Conservation (phyloP, 257 asterid genomes). For the Solanum medicagineum region DNA sequence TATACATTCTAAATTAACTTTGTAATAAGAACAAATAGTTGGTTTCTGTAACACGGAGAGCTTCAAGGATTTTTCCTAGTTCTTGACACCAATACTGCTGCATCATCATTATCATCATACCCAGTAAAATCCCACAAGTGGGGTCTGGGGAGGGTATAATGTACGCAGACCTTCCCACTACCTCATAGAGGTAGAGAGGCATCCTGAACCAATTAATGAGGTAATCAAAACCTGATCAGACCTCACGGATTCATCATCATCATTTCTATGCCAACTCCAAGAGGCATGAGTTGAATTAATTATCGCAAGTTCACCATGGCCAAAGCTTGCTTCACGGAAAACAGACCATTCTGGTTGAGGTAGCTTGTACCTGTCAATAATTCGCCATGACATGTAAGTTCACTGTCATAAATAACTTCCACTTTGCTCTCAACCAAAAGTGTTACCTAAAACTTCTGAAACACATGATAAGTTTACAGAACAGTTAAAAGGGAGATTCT, state of each 20-base stretch:
- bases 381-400: background rate
- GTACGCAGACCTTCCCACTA: no score
- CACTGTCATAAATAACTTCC: background rate
- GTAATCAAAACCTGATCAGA: constrained; percentile 70
- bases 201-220: constrained; percentile 41
- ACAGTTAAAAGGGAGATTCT: background rate
- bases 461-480: background rate
- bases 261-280: constrained; percentile 97
- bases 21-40: background rate
- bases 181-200: no score
- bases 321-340: constrained; percentile 94
- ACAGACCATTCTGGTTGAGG: constrained; percentile 77
- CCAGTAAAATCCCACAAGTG: no score
- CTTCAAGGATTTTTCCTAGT: constrained; percentile 5
- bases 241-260: constrained; percentile 64
- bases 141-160: no score
- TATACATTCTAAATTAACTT: background rate
- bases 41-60: background rate
- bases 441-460: background rate
- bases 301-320: constrained; percentile 77
- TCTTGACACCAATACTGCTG: constrained; percentile 9
- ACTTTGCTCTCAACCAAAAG: background rate
- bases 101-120: no score
- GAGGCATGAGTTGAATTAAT: constrained; percentile 66
- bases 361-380: constrained; percentile 32